Percentiles rank a stretch among this genome's conserved stretches.
Conservation (phyloP, 2,329 filamentous ascomycete species). For the Leptodontidium sp. region DNA sequence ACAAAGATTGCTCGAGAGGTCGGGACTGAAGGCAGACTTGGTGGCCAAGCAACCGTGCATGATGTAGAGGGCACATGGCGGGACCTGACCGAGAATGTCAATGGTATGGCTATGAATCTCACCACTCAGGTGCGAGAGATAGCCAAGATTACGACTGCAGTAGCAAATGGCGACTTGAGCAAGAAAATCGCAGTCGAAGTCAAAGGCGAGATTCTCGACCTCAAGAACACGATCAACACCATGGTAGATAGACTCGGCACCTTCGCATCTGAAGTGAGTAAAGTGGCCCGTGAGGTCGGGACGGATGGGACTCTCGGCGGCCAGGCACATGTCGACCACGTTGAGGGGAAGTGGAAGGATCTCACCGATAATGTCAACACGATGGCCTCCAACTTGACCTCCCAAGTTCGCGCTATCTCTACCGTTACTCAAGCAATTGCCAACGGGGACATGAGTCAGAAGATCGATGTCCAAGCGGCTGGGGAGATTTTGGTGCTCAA, state of each 20-base stretch:
- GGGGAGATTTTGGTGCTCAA: constrained; percentile 94
- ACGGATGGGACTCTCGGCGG: constrained; percentile 94
- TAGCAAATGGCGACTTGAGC: constrained; percentile 91
- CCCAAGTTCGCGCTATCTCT: constrained; percentile 87
- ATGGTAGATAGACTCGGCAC: constrained; percentile 98
- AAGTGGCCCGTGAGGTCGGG: constrained; percentile 93
- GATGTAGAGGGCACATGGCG: constrained; percentile 98
- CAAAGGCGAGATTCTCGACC: constrained; percentile 89
- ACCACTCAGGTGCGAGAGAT: constrained; percentile 98
- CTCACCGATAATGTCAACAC: constrained; percentile 90
- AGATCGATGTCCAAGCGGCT: constrained; percentile 93
- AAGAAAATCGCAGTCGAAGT: constrained; percentile 96
- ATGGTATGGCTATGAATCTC: constrained; percentile 97
- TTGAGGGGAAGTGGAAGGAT: constrained; percentile 96
- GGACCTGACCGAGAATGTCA: constrained; percentile 93
- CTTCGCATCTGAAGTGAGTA: constrained; percentile 96
- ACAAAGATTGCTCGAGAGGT: constrained; percentile 96
- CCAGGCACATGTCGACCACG: constrained; percentile 91
- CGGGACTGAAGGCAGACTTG: constrained; percentile 91
- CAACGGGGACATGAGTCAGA: constrained; percentile 93
- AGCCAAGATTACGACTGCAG: constrained; percentile 93
- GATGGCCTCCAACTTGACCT: constrained; percentile 73
- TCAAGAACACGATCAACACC: constrained; percentile 98
- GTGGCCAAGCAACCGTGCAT: constrained; percentile 93
- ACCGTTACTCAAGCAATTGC: constrained; percentile 95